Conservation (phyloP, 805 yeast genomes). For the Metschnikowia rubicola region DNA sequence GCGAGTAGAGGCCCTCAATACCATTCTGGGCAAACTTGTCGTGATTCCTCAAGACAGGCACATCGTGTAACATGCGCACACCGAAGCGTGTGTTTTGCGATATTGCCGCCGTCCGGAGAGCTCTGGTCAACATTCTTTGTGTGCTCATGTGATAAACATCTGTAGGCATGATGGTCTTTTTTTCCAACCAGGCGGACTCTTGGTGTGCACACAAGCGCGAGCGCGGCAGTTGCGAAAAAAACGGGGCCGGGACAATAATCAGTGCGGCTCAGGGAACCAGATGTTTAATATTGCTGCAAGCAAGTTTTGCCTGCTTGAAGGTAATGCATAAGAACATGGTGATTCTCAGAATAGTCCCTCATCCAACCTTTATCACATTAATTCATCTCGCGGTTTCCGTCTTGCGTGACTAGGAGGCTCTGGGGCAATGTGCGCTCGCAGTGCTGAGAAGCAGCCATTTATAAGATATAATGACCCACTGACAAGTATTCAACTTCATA, state of each 20-base stretch:
- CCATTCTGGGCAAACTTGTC: conserved; percentile 44
- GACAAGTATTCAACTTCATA: too few species aligned
- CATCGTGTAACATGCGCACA: conserved; percentile 47
- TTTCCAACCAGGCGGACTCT: not conserved
- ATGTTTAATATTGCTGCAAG: too few species aligned
- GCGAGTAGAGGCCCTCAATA: conserved; percentile 60
- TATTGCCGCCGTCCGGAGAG: not conserved
- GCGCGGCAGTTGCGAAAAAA: conserved; percentile 6
- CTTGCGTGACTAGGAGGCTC: too few species aligned
- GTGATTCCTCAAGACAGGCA: conserved; percentile 52
- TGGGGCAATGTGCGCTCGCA: too few species aligned
- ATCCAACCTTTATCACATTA: too few species aligned
- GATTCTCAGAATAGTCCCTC: too few species aligned
- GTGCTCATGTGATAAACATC: not conserved
- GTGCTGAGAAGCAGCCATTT: too few species aligned
- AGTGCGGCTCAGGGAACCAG: too few species aligned
- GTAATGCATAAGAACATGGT: too few species aligned
- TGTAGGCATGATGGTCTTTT: not conserved
- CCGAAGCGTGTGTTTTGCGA: not conserved
- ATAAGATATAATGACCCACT: too few species aligned
- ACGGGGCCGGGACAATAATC: not conserved
- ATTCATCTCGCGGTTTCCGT: too few species aligned
- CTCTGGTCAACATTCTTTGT: conserved; percentile 3
- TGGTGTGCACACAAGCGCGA: not conserved
- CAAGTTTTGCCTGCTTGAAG: too few species aligned